Evolutionary conservation across 768 basidiomycete genomes (phyloP).

Genomic region (Suillus plorans): DNA sequence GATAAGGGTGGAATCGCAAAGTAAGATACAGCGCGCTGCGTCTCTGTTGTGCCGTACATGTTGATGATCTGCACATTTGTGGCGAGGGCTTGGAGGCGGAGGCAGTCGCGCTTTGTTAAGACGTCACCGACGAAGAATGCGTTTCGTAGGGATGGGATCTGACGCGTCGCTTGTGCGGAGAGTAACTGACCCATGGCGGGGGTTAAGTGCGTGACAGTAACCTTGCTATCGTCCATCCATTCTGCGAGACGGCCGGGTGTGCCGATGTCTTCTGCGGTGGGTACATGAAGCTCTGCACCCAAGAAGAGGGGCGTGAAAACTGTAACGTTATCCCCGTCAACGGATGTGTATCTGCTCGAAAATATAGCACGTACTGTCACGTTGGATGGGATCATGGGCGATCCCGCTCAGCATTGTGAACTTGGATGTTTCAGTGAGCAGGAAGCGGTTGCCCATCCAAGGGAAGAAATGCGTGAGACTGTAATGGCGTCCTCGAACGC

Average conservation of each 20-base stretch:
- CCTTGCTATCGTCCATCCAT: constrained; percentile 93
- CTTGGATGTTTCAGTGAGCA: constrained; percentile 66
- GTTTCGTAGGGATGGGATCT: constrained; percentile 82
- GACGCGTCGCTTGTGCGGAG: constrained; percentile 78
- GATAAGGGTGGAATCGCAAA: constrained; percentile 87
- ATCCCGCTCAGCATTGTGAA: constrained; percentile 99
- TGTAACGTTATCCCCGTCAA: constrained; percentile 30
- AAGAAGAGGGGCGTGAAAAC: constrained; percentile 99
- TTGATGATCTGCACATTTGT: constrained; percentile 93
- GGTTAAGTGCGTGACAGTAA: constrained; percentile 96
- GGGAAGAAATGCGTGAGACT: constrained; percentile 99
- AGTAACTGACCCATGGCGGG: constrained; percentile 99
- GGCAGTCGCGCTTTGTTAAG: constrained; percentile 96
- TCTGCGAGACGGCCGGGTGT: constrained; percentile 95
- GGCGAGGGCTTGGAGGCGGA: constrained; percentile 90
- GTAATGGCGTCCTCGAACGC: constrained; percentile 94
- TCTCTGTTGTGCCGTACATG: constrained; percentile 99
- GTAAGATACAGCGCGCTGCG: constrained; percentile 97
- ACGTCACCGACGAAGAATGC: constrained; percentile 99
- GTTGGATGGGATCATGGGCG: constrained; percentile 97
- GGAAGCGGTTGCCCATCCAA: constrained; percentile 95
- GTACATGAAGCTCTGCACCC: constrained; percentile 92
- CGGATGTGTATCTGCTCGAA: not conserved
- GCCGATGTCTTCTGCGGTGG: constrained; percentile 95
- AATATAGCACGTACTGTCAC: constrained; percentile 78